phyloP scores from a whole-genome alignment of 495 filamentous ascomycete species.

The Gamarada debralockiae region DNA sequence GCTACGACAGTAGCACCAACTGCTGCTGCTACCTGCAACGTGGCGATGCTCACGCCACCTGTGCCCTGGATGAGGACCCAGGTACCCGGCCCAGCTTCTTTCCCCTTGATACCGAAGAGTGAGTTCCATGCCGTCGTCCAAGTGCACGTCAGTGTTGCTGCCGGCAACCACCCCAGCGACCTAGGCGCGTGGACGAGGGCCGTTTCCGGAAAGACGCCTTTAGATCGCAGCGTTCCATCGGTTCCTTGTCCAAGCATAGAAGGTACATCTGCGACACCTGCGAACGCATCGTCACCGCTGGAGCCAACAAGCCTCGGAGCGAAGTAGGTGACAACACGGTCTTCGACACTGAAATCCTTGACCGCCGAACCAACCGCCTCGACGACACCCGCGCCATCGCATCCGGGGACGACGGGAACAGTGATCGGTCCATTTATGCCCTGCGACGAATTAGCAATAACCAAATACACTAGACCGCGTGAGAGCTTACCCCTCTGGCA shows the following conservation, averaged over 20 bases:
- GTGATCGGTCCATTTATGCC: slow-evolving; percentile 45
- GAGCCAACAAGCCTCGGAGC: background rate
- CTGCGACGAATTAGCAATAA: slow-evolving; percentile 42
- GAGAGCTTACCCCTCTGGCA: too few relatives aligned
- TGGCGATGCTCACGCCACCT: slow-evolving; percentile 6
- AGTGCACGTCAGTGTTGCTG: slow-evolving; percentile 29
- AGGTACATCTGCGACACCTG: slow-evolving; percentile 3
- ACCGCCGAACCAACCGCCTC: slow-evolving; percentile 53
- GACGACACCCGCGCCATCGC: slow-evolving; percentile 61
- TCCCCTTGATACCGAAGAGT: slow-evolving; percentile 20
- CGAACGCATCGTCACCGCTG: background rate
- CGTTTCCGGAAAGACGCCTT: slow-evolving; percentile 14
- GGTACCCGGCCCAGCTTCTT: slow-evolving; percentile 1
- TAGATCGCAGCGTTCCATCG: slow-evolving; percentile 11
- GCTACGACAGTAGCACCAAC: slow-evolving; percentile 14
- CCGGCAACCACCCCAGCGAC: slow-evolving; percentile 21
- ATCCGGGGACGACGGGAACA: slow-evolving; percentile 51
- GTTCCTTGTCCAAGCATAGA: slow-evolving; percentile 13
- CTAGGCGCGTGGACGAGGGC: slow-evolving; percentile 29
- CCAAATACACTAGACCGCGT: slow-evolving; percentile 48
- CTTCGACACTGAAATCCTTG: slow-evolving; percentile 51
- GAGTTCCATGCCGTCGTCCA: slow-evolving; percentile 35
- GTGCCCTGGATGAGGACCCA: slow-evolving; percentile 10
- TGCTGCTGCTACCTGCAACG: slow-evolving; percentile 3
- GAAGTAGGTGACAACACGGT: slow-evolving; percentile 15